These are phyloP conservation scores for Climacium dendroides DNA, from an alignment of 225 moss, liverwort and hornwort species.

Conservation along the genomic window DNA sequence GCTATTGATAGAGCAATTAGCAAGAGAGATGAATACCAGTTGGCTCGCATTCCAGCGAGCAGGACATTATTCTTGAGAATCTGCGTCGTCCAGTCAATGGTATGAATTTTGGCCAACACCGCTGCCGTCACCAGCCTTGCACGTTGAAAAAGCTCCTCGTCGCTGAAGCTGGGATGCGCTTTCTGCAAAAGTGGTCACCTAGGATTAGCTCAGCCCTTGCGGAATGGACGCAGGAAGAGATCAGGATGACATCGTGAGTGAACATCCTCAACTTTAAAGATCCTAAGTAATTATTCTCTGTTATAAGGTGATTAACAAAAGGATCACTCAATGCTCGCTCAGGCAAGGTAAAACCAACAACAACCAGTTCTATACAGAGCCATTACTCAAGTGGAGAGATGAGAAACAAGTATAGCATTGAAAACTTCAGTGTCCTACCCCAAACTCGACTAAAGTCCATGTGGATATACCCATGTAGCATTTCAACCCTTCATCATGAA, in stretches of 20 bases:
- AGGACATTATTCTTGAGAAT: constrained; percentile 52
- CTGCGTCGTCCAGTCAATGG: constrained; percentile 66
- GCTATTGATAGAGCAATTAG: not conserved
- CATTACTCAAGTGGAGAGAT: not conserved
- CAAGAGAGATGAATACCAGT: constrained; percentile 31
- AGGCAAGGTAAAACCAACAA: not conserved
- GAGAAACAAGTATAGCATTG: not conserved
- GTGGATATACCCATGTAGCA: not conserved
- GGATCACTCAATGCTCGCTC: not conserved
- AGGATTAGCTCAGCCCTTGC: not conserved
- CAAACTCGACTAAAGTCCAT: not conserved
- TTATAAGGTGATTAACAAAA: not conserved
- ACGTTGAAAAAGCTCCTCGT: constrained; percentile 28
- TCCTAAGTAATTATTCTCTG: not conserved
- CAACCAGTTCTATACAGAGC: not conserved
- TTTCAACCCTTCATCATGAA: not conserved
- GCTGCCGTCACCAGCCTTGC: constrained; percentile 24
- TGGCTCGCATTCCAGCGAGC: constrained; percentile 31
- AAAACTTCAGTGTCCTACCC: not conserved
- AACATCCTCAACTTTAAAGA: not conserved
- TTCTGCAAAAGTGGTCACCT: not conserved
- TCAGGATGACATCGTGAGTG: not conserved
- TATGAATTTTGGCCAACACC: constrained; percentile 64
- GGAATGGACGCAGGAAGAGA: not conserved
- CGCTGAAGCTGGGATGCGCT: constrained; percentile 13